phyloP scores from a whole-genome alignment of 306 rosid genomes.

The Clitoria ternatea region DNA sequence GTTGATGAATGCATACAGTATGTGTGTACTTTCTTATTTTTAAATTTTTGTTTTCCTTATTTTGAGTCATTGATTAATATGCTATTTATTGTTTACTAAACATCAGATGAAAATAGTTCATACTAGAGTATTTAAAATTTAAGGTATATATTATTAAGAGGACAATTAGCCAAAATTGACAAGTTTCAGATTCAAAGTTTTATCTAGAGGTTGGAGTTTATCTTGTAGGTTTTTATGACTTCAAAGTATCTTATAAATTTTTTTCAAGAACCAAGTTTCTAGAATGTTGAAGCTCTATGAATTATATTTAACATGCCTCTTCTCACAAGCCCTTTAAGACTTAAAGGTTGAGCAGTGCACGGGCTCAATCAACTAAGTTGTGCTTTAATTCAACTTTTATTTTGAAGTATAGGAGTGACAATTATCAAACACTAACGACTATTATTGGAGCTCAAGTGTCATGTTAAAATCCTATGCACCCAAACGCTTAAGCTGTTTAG shows the following conservation, averaged over 20 bases:
- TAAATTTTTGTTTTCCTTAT: not conserved
- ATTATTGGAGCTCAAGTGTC: not conserved
- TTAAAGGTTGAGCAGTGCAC: not conserved
- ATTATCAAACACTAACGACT: too few species aligned
- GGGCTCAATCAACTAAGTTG: not conserved
- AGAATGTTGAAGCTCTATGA: not conserved
- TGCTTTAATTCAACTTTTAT: conserved; percentile 2
- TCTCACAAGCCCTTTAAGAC: not conserved
- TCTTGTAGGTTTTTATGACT: not conserved
- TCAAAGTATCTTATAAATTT: not conserved
- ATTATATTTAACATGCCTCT: not conserved
- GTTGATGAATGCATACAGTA: not conserved
- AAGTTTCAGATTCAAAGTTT: not conserved
- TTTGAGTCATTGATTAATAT: not conserved
- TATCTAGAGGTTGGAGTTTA: not conserved
- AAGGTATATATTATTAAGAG: not conserved
- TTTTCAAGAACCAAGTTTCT: not conserved
- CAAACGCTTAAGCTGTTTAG: not conserved
- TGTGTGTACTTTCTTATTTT: not conserved
- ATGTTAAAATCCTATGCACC: not conserved
- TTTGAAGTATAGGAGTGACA: not conserved
- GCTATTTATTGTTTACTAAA: conserved; percentile 3
- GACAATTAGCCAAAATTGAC: not conserved
- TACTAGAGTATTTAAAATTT: not conserved
- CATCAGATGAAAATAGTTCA: not conserved